Evolutionary conservation across 23 red algal genomes (phyloP).

Genomic region (Agarophyton chilense): DNA sequence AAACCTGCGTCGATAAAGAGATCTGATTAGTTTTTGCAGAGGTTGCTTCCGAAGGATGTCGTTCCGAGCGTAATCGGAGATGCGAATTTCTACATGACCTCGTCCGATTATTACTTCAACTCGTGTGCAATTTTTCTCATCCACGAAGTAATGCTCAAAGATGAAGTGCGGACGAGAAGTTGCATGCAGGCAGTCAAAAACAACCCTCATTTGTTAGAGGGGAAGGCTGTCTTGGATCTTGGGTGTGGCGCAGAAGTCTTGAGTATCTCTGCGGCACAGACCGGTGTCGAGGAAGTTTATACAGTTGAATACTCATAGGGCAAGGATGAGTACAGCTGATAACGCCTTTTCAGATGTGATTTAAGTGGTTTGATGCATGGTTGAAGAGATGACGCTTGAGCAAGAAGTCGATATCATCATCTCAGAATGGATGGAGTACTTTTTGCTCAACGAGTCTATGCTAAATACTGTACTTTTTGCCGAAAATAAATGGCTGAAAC

Average conservation of each 20-base stretch:
- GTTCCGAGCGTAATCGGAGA: conserved; percentile 70
- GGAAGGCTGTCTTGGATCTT: conserved; percentile 93
- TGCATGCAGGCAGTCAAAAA: conserved; percentile 94
- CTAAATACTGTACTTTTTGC: conserved; percentile 93
- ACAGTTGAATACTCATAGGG: conserved; percentile 92
- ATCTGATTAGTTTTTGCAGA: background rate
- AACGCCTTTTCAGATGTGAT: conserved; percentile 86
- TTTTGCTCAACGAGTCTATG: conserved; percentile 99
- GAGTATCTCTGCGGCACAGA: conserved; percentile 90
- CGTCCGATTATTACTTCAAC: conserved; percentile 98
- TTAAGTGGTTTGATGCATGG: conserved; percentile 75
- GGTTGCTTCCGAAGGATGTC: conserved; percentile 62
- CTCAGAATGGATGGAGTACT: conserved; percentile 99
- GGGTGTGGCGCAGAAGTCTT: conserved; percentile 94
- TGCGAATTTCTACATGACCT: conserved; percentile 77
- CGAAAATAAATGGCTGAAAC: conserved; percentile 85
- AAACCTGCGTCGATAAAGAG: background rate
- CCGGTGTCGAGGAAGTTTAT: conserved; percentile 91
- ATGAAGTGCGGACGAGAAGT: conserved; percentile 84
- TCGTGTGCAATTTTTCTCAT: conserved; percentile 97
- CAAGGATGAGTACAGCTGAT: conserved; percentile 65
- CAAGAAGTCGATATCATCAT: conserved; percentile 96
- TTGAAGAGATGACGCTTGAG: conserved; percentile 91
- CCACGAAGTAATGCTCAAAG: conserved; percentile 99
- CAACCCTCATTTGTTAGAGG: conserved; percentile 86